Conservation (phyloP, 352 stramenopile species). For the Pythium volutum region DNA sequence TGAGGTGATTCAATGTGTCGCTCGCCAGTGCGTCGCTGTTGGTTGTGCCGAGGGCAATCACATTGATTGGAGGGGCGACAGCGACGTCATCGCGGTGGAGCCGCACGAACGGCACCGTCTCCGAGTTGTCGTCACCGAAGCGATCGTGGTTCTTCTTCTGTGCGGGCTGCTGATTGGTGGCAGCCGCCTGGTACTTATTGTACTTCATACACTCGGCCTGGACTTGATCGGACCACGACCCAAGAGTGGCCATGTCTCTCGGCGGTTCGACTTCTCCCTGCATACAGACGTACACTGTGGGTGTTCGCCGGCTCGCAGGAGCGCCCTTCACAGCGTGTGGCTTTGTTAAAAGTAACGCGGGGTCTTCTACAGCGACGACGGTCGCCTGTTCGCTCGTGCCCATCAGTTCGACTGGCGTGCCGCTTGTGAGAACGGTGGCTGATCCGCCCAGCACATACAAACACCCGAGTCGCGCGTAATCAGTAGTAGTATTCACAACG, state of each 20-base stretch:
- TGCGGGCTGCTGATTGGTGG: not conserved
- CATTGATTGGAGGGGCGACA: not conserved
- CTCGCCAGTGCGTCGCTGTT: not conserved
- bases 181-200: not conserved
- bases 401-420: slow-evolving; percentile 8
- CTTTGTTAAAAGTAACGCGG: not conserved
- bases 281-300: slow-evolving; percentile 5
- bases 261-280: not conserved
- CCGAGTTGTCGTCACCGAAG: not conserved
- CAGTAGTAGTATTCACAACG: not conserved
- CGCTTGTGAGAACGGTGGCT: not conserved
- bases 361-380: slow-evolving; percentile 11
- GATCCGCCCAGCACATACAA: slow-evolving; percentile 18
- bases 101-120: slow-evolving; percentile 5
- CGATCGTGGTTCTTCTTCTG: not conserved
- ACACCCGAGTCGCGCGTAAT: not conserved
- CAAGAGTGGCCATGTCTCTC: not conserved
- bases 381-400: slow-evolving; percentile 16
- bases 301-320: not conserved
- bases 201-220: not conserved
- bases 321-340: not conserved
- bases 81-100: slow-evolving; percentile 21
- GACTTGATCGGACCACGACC: slow-evolving; percentile 4
- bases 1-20: not conserved
- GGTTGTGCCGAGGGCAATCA: not conserved